These are phyloP conservation scores for Brettanomyces sp. DNA, from an alignment of 805 yeast genomes.

Conservation along the genomic window DNA sequence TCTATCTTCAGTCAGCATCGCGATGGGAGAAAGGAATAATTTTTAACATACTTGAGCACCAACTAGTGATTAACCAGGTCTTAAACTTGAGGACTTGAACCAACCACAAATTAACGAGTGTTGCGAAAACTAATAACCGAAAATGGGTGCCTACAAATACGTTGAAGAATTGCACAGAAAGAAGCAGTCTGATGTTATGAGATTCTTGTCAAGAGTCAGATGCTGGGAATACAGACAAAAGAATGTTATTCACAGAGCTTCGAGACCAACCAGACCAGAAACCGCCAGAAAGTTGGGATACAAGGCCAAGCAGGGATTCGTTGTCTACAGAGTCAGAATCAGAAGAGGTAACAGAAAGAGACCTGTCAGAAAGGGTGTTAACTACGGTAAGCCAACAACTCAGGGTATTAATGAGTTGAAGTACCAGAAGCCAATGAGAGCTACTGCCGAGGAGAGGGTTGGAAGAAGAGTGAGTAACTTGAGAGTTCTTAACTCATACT, in stretches of 20 bases:
- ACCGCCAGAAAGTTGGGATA: constrained; percentile 99
- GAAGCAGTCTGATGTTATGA: constrained; percentile 99
- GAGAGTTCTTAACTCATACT: constrained; percentile 99
- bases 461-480: constrained; percentile 98
- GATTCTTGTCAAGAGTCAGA: constrained; percentile 99
- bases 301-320: constrained; percentile 99
- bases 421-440: constrained; percentile 96
- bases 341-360: constrained; percentile 99
- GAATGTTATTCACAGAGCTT: constrained; percentile 96
- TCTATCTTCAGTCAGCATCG: too few species aligned
- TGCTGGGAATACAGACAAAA: constrained; percentile 99
- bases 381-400: constrained; percentile 99
- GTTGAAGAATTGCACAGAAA: constrained; percentile 98
- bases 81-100: too few species aligned
- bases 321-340: constrained; percentile 96
- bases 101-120: too few species aligned
- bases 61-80: too few species aligned
- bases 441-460: constrained; percentile 99
- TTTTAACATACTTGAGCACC: too few species aligned
- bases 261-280: constrained; percentile 99
- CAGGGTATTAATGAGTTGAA: constrained; percentile 99
- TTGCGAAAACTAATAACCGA: constrained; percentile 9
- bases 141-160: constrained; percentile 99
- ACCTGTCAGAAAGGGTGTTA: constrained; percentile 99
- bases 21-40: not conserved